A percentile compares a stretch with the other conserved stretches of the same genome.
Evolutionary conservation across 2,329 filamentous ascomycete genomes (phyloP).

Genomic region (Calonectria crousiana): DNA sequence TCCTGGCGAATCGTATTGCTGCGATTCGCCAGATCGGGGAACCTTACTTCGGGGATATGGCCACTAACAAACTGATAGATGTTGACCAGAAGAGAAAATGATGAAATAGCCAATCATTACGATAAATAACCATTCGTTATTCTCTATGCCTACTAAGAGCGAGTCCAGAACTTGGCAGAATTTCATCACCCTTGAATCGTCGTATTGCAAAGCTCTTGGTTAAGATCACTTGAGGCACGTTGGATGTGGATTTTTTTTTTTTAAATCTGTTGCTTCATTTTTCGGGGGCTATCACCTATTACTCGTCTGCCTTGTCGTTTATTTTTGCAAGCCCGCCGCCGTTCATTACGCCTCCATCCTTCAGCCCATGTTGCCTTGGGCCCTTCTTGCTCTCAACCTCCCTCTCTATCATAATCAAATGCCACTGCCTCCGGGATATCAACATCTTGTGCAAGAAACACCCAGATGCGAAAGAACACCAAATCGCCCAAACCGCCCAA

Average conservation of each 20-base stretch:
- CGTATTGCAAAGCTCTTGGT: background rate
- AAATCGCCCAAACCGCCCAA: conserved; percentile 2
- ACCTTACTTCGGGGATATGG: background rate
- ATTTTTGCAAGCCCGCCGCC: background rate
- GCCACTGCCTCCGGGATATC: conserved; percentile 14
- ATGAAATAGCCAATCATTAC: background rate
- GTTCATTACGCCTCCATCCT: background rate
- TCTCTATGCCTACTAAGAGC: no score
- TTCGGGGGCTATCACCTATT: background rate
- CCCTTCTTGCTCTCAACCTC: background rate
- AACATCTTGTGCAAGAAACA: conserved; percentile 14
- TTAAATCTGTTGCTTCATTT: background rate
- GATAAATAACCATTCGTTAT: background rate
- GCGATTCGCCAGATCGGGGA: conserved; percentile 2
- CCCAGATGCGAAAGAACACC: conserved; percentile 15
- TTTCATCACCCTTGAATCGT: background rate
- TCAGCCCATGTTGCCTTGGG: background rate
- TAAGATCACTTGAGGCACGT: background rate
- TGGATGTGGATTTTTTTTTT: no score
- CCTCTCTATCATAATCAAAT: conserved; percentile 10
- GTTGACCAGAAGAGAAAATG: background rate
- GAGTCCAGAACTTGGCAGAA: background rate
- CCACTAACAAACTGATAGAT: background rate
- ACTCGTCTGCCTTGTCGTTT: background rate
- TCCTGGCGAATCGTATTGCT: background rate